These are phyloP conservation scores for Elsinoe arachidis DNA, from an alignment of 2,329 filamentous ascomycete genomes.

Conservation along the genomic window DNA sequence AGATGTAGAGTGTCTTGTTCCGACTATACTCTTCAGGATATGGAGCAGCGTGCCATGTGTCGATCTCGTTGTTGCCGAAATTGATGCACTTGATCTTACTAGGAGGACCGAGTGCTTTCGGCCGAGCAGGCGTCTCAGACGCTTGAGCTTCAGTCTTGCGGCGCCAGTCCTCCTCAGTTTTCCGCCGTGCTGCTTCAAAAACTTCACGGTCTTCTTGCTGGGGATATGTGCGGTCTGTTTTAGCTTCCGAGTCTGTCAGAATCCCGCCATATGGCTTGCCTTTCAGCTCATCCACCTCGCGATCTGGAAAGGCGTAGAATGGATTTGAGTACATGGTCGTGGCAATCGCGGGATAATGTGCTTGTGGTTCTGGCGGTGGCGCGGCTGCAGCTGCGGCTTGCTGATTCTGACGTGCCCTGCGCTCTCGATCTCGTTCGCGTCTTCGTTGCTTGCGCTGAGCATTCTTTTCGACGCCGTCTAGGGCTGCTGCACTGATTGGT, in stretches of 20 bases:
- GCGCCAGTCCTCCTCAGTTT: slow-evolving; percentile 87
- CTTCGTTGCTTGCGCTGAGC: slow-evolving; percentile 47
- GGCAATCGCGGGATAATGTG: slow-evolving; percentile 53
- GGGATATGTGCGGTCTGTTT: slow-evolving; percentile 83
- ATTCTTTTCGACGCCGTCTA: slow-evolving; percentile 28
- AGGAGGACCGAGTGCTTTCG: slow-evolving; percentile 70
- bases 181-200: slow-evolving; percentile 83
- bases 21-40: slow-evolving; percentile 98
- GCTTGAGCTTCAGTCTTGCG: slow-evolving; percentile 56
- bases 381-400: slow-evolving; percentile 30
- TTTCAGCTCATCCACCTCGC: slow-evolving; percentile 79
- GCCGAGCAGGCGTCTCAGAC: slow-evolving; percentile 46
- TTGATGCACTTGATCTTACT: slow-evolving; percentile 99
- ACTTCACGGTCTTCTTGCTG: slow-evolving; percentile 68
- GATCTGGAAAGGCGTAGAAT: slow-evolving; percentile 82
- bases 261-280: slow-evolving; percentile 95
- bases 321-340: slow-evolving; percentile 61
- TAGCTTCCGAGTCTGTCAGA: slow-evolving; percentile 76
- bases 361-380: slow-evolving; percentile 20
- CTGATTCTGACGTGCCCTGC: slow-evolving; percentile 38
- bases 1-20: slow-evolving; percentile 95
- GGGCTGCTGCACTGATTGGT: slow-evolving; percentile 27
- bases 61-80: slow-evolving; percentile 94
- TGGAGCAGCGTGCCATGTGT: slow-evolving; percentile 97
- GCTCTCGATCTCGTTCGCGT: slow-evolving; percentile 36